A percentile compares a stretch with the other conserved stretches of the same genome.
Conservation (phyloP, 169 alveolate species). For the Cryptosporidium ubiquitum region DNA sequence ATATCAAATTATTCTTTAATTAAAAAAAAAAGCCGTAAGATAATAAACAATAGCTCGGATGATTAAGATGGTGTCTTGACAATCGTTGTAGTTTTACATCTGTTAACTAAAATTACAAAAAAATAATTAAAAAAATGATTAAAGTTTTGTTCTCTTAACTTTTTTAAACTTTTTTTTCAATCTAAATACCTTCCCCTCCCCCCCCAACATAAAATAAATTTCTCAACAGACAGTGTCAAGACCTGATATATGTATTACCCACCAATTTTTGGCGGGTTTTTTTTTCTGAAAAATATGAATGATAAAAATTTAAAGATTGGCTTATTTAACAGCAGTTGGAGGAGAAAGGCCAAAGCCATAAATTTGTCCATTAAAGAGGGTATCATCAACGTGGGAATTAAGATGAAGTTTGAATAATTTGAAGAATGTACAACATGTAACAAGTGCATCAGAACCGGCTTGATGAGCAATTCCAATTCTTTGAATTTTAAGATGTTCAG, state of each 20-base stretch:
- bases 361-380: conserved; percentile 50
- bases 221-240: not conserved
- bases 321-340: conserved; percentile 13
- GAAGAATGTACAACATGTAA: conserved; percentile 94
- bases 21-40: not conserved
- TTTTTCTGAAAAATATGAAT: too few relatives aligned
- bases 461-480: conserved; percentile 97
- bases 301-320: not conserved
- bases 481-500: conserved; percentile 82
- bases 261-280: not conserved
- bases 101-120: not conserved
- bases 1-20: not conserved
- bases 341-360: conserved; percentile 47
- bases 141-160: not conserved
- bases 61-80: not conserved
- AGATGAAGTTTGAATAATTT: conserved; percentile 80
- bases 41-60: not conserved
- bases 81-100: not conserved
- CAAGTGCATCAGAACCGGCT: conserved; percentile 98
- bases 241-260: not conserved
- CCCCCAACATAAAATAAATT: not conserved
- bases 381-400: conserved; percentile 35
- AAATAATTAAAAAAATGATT: too few relatives aligned
- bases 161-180: not conserved
- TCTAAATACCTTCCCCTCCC: not conserved